A percentile compares a stretch with the other conserved stretches of the same genome.
Evolutionary conservation across 371 early-diverging fungal species (phyloP).

Genomic region (Fennellomyces sp.): DNA sequence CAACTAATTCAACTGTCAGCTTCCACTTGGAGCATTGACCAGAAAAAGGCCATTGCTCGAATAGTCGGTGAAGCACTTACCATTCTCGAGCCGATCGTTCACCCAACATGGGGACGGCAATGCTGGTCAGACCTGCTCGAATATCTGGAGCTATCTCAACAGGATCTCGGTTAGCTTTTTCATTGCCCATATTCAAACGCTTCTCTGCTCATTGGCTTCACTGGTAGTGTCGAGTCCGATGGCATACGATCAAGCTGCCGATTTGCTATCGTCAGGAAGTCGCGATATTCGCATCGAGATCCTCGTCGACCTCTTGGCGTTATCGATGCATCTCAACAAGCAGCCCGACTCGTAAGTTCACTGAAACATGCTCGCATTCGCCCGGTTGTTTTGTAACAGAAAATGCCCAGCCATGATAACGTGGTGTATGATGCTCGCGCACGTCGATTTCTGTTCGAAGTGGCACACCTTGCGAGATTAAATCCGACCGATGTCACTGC

Average conservation of each 20-base stretch:
- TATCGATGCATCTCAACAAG: conserved; percentile 19
- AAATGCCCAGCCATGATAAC: neutral
- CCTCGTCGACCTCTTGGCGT: conserved; percentile 33
- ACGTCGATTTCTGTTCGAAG: conserved; percentile 30
- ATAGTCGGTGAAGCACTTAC: conserved; percentile 25
- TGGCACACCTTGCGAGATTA: conserved; percentile 25
- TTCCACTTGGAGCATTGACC: conserved; percentile 24
- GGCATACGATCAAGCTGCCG: conserved; percentile 19
- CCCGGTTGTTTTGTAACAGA: no score
- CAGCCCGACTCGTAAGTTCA: neutral
- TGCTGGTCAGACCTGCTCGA: conserved; percentile 29
- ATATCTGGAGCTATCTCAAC: conserved; percentile 27
- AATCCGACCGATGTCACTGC: conserved; percentile 26
- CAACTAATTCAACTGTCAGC: conserved; percentile 25
- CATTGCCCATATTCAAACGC: no score
- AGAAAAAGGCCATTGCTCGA: conserved; percentile 29
- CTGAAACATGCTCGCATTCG: no score
- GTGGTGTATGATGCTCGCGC: conserved; percentile 48
- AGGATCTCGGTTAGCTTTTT: conserved; percentile 23
- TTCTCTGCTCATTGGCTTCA: no score
- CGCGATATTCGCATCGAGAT: conserved; percentile 45
- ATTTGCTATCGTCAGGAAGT: conserved; percentile 5
- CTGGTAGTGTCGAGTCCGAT: conserved; percentile 4
- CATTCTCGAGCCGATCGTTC: conserved; percentile 14
- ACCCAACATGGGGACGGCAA: conserved; percentile 22